Evolutionary conservation across 2,329 filamentous ascomycete genomes (phyloP).

Genomic region (Cryphonectria parasitica): DNA sequence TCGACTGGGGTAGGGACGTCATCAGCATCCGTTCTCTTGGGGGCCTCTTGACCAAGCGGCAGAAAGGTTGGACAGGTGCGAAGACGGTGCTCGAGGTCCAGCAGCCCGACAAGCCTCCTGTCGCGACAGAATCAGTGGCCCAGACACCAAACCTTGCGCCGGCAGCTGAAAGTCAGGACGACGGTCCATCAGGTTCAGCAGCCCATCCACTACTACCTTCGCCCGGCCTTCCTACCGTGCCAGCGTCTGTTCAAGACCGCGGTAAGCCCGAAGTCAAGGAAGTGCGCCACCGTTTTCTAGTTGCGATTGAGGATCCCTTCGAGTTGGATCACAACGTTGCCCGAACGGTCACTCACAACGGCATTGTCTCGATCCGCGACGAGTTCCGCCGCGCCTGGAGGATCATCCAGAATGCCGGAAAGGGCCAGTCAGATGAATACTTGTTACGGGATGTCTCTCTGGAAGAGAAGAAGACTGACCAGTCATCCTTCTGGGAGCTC

Average conservation of each 20-base stretch:
- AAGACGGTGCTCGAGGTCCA: conserved; percentile 67
- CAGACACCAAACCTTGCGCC: conserved; percentile 27
- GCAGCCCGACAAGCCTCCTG: conserved; percentile 36
- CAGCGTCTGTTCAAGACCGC: conserved; percentile 20
- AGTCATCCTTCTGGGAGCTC: conserved; percentile 40
- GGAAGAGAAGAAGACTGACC: conserved; percentile 38
- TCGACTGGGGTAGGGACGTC: conserved; percentile 81
- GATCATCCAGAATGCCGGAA: conserved; percentile 63
- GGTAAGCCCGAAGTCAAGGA: conserved; percentile 58
- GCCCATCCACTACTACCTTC: conserved; percentile 2
- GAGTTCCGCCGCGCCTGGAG: conserved; percentile 82
- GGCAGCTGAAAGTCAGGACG: background rate
- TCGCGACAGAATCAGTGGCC: conserved; percentile 30
- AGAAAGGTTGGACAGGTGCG: conserved; percentile 86
- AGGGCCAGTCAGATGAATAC: conserved; percentile 46
- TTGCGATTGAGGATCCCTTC: conserved; percentile 92
- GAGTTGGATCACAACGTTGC: conserved; percentile 88
- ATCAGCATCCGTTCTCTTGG: conserved; percentile 74
- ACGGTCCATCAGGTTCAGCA: background rate
- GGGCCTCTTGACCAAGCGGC: conserved; percentile 72
- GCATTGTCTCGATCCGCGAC: conserved; percentile 79
- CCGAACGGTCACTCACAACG: conserved; percentile 80
- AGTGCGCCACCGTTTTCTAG: conserved; percentile 78
- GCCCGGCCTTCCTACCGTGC: background rate
- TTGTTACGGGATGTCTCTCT: conserved; percentile 56